phyloP scores from a whole-genome alignment of 2,329 filamentous ascomycete genomes.

The Penicillium thymicola region DNA sequence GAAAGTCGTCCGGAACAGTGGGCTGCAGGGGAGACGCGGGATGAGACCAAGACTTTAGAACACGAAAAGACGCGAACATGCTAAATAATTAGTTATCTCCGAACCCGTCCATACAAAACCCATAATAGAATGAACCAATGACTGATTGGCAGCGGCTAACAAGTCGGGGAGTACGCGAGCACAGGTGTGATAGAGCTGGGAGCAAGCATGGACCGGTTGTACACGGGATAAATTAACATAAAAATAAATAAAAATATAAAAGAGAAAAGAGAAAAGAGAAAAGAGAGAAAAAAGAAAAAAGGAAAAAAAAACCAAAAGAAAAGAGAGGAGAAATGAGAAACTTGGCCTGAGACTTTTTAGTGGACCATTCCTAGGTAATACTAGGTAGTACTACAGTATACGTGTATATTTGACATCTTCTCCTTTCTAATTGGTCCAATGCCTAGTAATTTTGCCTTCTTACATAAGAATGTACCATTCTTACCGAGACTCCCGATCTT shows the following conservation, averaged over 20 bases:
- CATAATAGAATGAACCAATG: slow-evolving; percentile 10
- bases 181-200: slow-evolving; percentile 1
- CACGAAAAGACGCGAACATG: slow-evolving; percentile 1
- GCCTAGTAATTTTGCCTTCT: slow-evolving; percentile 2
- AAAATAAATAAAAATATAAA: too few species aligned
- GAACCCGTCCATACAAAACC: neutral
- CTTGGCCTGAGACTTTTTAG: slow-evolving; percentile 1
- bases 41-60: neutral
- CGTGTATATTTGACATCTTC: neutral
- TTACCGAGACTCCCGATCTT: slow-evolving; percentile 17
- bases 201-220: slow-evolving; percentile 6
- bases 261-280: neutral
- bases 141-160: slow-evolving; percentile 11
- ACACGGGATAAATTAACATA: slow-evolving; percentile 9
- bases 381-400: neutral
- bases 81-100: neutral
- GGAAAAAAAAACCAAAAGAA: too few species aligned
- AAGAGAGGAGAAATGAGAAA: neutral
- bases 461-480: slow-evolving; percentile 18
- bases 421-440: neutral
- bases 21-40: neutral
- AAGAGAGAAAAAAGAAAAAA: neutral
- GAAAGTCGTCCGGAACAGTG: slow-evolving; percentile 9
- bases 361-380: neutral
- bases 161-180: slow-evolving; percentile 18